These are phyloP conservation scores for Leccinum sublutescens DNA, from an alignment of 768 basidiomycete genomes.

Conservation along the genomic window DNA sequence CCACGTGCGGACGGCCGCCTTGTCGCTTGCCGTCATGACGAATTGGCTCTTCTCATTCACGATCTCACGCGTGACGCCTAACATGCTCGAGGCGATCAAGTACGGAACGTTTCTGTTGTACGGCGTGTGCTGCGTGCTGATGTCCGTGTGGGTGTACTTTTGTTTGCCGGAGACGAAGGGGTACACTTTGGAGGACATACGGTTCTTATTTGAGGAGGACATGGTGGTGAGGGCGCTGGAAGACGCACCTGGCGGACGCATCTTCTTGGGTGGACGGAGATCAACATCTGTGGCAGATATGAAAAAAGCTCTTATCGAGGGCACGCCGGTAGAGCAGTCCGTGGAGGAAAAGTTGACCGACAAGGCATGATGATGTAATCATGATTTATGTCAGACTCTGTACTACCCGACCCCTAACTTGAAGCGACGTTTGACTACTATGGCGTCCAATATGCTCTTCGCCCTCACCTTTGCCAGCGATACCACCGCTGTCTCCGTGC, in stretches of 20 bases:
- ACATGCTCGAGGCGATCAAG: conserved; percentile 33
- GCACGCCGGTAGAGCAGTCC: not conserved
- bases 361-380: not conserved
- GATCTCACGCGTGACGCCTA: conserved; percentile 38
- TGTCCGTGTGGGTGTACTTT: conserved; percentile 37
- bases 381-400: not conserved
- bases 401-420: too few relatives aligned
- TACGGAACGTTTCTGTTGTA: conserved; percentile 36
- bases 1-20: conserved; percentile 36
- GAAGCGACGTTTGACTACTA: too few relatives aligned
- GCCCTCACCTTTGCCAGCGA: too few relatives aligned
- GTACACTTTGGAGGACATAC: conserved; percentile 39
- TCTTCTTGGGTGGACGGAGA: conserved; percentile 28
- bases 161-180: conserved; percentile 42
- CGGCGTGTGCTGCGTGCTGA: conserved; percentile 32
- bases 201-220: conserved; percentile 37
- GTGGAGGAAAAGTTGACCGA: not conserved
- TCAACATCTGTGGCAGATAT: conserved; percentile 25
- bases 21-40: conserved; percentile 32
- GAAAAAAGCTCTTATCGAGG: not conserved
- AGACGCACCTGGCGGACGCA: conserved; percentile 34
- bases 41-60: conserved; percentile 40
- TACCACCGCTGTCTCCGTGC: too few relatives aligned
- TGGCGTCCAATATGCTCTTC: too few relatives aligned
- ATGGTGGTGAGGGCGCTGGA: conserved; percentile 32